Percentiles rank a stretch among this genome's conserved stretches.
Evolutionary conservation across 31 red algal species (phyloP).

Genomic region (Asparagopsis taxiformis): DNA sequence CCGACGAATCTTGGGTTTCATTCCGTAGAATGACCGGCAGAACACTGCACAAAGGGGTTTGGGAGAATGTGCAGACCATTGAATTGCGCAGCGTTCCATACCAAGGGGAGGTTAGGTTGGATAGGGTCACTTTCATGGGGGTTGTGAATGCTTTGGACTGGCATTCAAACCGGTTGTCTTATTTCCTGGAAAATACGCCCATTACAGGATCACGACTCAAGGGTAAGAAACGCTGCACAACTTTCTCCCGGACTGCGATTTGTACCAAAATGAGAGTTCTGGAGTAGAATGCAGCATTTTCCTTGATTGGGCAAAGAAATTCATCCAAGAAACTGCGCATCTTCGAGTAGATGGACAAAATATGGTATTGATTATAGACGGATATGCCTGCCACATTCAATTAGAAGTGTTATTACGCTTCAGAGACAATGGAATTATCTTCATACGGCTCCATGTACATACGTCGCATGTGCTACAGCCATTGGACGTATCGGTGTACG

Average conservation of each 20-base stretch:
- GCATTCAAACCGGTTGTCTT: background rate
- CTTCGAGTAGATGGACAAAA: slow-evolving; percentile 4
- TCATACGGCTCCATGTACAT: slow-evolving; percentile 6
- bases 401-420: background rate
- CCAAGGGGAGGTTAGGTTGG: background rate
- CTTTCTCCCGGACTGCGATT: slow-evolving; percentile 3
- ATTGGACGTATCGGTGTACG: slow-evolving; percentile 19
- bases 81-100: background rate
- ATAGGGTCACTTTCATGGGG: slow-evolving; percentile 5
- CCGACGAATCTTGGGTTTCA: background rate
- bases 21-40: background rate
- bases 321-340: slow-evolving; percentile 9
- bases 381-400: slow-evolving; percentile 20
- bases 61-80: background rate
- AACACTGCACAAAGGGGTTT: background rate
- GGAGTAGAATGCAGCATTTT: background rate
- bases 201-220: background rate
- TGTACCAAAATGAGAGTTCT: background rate
- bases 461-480: slow-evolving; percentile 24
- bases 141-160: background rate
- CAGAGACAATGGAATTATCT: background rate
- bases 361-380: slow-evolving; percentile 13
- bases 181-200: slow-evolving; percentile 16
- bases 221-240: background rate
- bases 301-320: slow-evolving; percentile 5